Evolutionary conservation across 768 basidiomycete genomes (phyloP), one percentile per base, ranked within the genome.

Genomic region (Tricholoma matsutake): DNA sequence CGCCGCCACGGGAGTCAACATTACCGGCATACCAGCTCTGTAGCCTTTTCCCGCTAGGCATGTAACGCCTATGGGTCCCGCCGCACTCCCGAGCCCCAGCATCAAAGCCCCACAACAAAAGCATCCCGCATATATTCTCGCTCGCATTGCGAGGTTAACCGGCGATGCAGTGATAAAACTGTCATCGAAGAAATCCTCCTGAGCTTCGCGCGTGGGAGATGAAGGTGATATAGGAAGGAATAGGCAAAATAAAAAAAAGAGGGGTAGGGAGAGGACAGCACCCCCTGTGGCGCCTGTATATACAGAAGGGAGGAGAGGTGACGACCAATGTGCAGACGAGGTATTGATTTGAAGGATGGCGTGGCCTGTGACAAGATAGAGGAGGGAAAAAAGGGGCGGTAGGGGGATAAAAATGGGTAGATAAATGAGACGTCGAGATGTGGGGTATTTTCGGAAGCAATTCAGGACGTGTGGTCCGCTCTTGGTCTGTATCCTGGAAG

Each of bases 111-210:
- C 63, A 37, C 64, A 65, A 4, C 64, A 61, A 3, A 43, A 52
- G 45, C 70, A 73, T 5, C 65, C 64, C 0, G 56, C 58, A 49
- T 66, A 66, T 16, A 60, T 57, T 29, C 58, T 28, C 60, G 57
- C 63, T 20, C 60, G 62, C 13, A 55, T 56, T 3, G 22, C 22
- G 22, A 25, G 22, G 22, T 25, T 25, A 25, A 25, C 2, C 29
- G 41, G 8, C 29, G 37, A 20, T 56, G 62, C 52, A 39, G 64
- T 60, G 18, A 65, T 60, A 34, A 66, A 64, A 18, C 73, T 71
- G 54, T 77, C 74, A n/a, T 74, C 72, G 64, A 77, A 75, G 61
- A 75, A 74, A 55, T 77, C 75, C 37, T 73, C 73, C 4, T 68
- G 67, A 2, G 69, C 63, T 2, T 22, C 20, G 16, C 32, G 57